Evolutionary conservation across 257 asterid genomes (phyloP).

Genomic region (Coffea eugenioides): DNA sequence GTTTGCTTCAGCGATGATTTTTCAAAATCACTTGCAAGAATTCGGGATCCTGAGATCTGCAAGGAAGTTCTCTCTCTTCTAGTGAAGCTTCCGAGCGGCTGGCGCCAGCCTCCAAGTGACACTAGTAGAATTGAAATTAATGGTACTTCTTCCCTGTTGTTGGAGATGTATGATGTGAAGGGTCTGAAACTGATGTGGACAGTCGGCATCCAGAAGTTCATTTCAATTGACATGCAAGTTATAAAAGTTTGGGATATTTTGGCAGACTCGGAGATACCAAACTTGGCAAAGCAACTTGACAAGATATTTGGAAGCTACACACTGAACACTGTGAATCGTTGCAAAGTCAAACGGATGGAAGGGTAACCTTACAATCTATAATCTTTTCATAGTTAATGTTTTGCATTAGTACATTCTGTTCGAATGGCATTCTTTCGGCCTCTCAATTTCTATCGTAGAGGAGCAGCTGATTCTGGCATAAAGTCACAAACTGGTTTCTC

Average conservation of each 20-base stretch:
- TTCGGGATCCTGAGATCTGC: constrained; percentile 20
- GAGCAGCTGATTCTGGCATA: neutral
- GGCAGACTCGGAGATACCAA: constrained; percentile 27
- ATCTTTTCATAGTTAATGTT: neutral
- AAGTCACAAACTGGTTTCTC: too few species aligned
- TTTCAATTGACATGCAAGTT: constrained; percentile 29
- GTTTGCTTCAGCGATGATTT: constrained; percentile 43
- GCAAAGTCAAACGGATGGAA: constrained; percentile 23
- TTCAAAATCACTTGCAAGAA: constrained; percentile 35
- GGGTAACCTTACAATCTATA: constrained; percentile 11
- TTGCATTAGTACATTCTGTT: neutral
- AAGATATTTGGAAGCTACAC: constrained; percentile 19
- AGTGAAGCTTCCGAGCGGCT: constrained; percentile 52
- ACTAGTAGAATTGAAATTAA: neutral
- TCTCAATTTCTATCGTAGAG: neutral
- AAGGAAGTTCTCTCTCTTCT: constrained; percentile 39
- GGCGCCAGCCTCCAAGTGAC: constrained; percentile 33
- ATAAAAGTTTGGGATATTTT: constrained; percentile 46
- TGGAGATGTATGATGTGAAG: constrained; percentile 39
- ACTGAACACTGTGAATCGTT: constrained; percentile 8
- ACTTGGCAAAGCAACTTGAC: constrained; percentile 15
- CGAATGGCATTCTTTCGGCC: neutral
- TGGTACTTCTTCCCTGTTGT: constrained; percentile 19
- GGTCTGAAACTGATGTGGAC: constrained; percentile 49
- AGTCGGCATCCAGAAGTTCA: constrained; percentile 35